Evolutionary conservation across 148 eudicot species (phyloP).

Genomic region (Amaranthus cruentus): DNA sequence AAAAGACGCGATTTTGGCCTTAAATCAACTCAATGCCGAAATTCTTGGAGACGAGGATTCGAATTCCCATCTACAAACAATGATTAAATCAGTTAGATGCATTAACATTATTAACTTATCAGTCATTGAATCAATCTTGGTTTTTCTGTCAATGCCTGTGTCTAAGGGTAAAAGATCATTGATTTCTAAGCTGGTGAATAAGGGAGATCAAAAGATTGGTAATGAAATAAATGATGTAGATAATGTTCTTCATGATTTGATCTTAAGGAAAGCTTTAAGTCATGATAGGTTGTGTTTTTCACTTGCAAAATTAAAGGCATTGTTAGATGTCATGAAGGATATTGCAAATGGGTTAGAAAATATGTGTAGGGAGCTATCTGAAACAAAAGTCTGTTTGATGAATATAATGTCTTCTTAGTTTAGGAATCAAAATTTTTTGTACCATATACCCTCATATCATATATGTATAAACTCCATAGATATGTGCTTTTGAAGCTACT

Average conservation of each 20-base stretch:
- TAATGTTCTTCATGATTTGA: constrained; percentile 18
- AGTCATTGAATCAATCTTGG: constrained; percentile 23
- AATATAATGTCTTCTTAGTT: constrained; percentile 24
- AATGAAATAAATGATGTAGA: constrained; percentile 28
- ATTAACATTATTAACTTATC: constrained; percentile 31
- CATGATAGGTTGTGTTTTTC: constrained; percentile 17
- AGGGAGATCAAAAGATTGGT: constrained; percentile 5
- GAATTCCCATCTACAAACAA: constrained; percentile 14
- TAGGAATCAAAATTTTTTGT: no score
- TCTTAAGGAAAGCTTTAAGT: not conserved
- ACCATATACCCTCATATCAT: no score
- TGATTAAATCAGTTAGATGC: constrained; percentile 36
- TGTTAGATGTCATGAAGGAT: constrained; percentile 25
- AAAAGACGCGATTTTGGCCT: constrained; percentile 14
- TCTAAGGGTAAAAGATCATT: constrained; percentile 29
- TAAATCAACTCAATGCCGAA: constrained; percentile 12
- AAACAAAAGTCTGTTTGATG: constrained; percentile 27
- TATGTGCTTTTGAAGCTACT: no score
- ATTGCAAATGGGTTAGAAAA: constrained; percentile 28
- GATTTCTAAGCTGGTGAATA: constrained; percentile 29
- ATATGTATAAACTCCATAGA: no score
- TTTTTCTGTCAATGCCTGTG: constrained; percentile 31
- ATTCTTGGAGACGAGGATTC: constrained; percentile 14
- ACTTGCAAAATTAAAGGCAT: constrained; percentile 14
- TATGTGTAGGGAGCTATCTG: constrained; percentile 22